phyloP scores from a whole-genome alignment of 768 basidiomycete genomes.

The Gelatoporia subvermispora region DNA sequence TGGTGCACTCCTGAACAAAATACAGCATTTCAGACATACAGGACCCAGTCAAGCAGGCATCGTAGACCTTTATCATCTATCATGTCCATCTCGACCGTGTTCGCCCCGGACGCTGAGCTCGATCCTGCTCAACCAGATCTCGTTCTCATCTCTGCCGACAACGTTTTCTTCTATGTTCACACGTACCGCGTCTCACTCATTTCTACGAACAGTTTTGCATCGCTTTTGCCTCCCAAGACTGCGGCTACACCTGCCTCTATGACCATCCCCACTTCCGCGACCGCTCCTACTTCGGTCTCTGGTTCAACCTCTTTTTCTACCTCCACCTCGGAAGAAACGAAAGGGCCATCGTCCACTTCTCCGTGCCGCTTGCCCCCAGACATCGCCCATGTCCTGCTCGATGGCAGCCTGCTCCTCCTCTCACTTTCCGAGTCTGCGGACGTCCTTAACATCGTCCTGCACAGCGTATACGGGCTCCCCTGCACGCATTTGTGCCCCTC shows the following conservation, averaged over 20 bases:
- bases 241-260: too few species aligned
- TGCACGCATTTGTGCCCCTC: conserved; percentile 69
- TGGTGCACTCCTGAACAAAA: too few species aligned
- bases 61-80: too few species aligned
- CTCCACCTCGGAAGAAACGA: too few species aligned
- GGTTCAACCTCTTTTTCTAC: too few species aligned
- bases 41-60: too few species aligned
- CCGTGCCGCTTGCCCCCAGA: too few species aligned
- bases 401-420: conserved; percentile 49
- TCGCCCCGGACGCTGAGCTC: conserved; percentile 60
- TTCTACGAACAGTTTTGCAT: conserved; percentile 64
- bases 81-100: conserved; percentile 71
- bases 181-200: conserved; percentile 45
- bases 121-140: conserved; percentile 50
- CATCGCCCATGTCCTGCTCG: too few species aligned
- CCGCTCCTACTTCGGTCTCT: too few species aligned
- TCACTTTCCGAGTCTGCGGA: conserved; percentile 49
- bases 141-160: conserved; percentile 62
- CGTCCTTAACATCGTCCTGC: conserved; percentile 66
- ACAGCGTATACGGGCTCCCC: conserved; percentile 64
- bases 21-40: too few species aligned
- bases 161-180: conserved; percentile 82
- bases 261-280: too few species aligned
- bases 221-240: conserved; percentile 38
- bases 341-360: too few species aligned